phyloP scores from a whole-genome alignment of 805 yeast genomes.

The Ogataea minuta region DNA sequence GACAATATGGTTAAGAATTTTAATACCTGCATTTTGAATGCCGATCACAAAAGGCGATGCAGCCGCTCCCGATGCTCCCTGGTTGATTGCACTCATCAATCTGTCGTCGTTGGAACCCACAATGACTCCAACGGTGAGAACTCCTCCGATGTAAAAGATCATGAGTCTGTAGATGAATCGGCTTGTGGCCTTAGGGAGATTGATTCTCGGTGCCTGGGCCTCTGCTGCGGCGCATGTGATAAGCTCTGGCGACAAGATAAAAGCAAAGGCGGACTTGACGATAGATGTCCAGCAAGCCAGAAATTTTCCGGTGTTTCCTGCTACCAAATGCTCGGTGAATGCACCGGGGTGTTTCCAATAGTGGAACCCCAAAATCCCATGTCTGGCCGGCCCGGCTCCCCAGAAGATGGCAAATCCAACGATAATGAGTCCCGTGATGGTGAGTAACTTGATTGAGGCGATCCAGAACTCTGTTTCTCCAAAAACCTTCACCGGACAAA shows the following conservation, averaged over 20 bases:
- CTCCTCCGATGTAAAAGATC: slow-evolving; percentile 56
- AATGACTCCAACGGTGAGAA: slow-evolving; percentile 57
- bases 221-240: slow-evolving; percentile 60
- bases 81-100: slow-evolving; percentile 43
- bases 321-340: slow-evolving; percentile 48
- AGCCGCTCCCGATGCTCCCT: slow-evolving; percentile 51
- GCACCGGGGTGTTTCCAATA: slow-evolving; percentile 53
- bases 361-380: slow-evolving; percentile 62
- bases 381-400: slow-evolving; percentile 57
- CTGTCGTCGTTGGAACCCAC: slow-evolving; percentile 52
- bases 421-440: slow-evolving; percentile 59
- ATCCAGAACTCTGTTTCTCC: slow-evolving; percentile 64
- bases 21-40: slow-evolving; percentile 57
- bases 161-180: slow-evolving; percentile 61
- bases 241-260: slow-evolving; percentile 62
- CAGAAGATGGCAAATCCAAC: slow-evolving; percentile 54
- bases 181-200: slow-evolving; percentile 59
- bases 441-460: slow-evolving; percentile 61
- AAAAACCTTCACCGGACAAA: slow-evolving; percentile 40
- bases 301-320: slow-evolving; percentile 60
- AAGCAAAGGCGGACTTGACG: slow-evolving; percentile 65
- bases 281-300: slow-evolving; percentile 62
- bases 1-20: slow-evolving; percentile 57
- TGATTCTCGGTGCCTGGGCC: slow-evolving; percentile 55
- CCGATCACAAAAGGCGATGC: slow-evolving; percentile 69